phyloP scores from a whole-genome alignment of 345 rosid species.

The Bruguiera sexangula region DNA sequence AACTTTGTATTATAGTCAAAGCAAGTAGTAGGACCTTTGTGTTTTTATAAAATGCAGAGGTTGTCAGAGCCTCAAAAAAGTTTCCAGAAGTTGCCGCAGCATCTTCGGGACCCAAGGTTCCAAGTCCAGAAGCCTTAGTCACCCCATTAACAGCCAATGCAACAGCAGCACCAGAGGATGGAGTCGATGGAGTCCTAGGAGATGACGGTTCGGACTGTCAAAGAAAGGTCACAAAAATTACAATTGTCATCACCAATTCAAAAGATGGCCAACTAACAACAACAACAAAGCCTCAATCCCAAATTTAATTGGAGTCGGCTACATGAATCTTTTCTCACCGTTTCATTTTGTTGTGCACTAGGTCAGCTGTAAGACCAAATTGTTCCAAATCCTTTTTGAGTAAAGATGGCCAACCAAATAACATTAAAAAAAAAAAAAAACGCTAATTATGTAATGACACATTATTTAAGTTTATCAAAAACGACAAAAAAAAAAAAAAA shows the following conservation, averaged over 20 bases:
- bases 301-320: too few species aligned
- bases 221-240: not conserved
- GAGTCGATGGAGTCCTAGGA: slow-evolving; percentile 54
- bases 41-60: slow-evolving; percentile 73
- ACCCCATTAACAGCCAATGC: slow-evolving; percentile 54
- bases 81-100: slow-evolving; percentile 79
- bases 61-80: slow-evolving; percentile 80
- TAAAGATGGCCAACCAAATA: not conserved
- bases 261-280: not conserved
- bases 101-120: slow-evolving; percentile 59
- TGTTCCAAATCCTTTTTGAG: too few species aligned
- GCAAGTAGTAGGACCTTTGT: slow-evolving; percentile 52
- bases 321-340: too few species aligned
- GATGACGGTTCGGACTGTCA: slow-evolving; percentile 89
- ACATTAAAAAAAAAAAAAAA: not conserved
- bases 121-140: slow-evolving; percentile 38
- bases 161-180: slow-evolving; percentile 41
- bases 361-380: too few species aligned
- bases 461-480: not conserved
- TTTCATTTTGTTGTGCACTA: too few species aligned
- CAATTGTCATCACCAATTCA: not conserved
- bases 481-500: not conserved
- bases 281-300: too few species aligned
- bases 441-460: not conserved
- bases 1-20: not conserved